Conservation (phyloP, 2,329 filamentous ascomycete species). For the Colletotrichum noveboracense region DNA sequence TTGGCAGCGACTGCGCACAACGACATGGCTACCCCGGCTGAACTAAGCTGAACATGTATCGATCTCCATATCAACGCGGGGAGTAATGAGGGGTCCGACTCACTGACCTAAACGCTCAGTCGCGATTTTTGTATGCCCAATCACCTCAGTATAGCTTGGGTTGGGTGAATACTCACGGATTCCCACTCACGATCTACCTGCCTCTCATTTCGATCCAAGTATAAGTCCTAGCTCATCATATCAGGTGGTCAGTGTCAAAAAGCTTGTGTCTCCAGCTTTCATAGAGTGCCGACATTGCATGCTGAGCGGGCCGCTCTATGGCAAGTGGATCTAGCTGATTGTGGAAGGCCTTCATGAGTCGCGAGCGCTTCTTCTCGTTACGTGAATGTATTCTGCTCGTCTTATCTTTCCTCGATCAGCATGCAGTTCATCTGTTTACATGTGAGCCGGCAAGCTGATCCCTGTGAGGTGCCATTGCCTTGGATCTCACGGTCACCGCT, state of each 20-base stretch:
- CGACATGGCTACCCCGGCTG: slow-evolving; percentile 2
- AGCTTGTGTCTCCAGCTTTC: background rate
- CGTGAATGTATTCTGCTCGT: background rate
- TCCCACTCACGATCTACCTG: background rate
- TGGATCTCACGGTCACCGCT: background rate
- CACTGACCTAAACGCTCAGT: background rate
- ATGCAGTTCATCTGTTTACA: background rate
- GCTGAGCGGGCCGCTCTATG: background rate
- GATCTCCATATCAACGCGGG: background rate
- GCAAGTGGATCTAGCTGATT: background rate
- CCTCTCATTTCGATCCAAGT: background rate
- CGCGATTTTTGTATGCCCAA: background rate
- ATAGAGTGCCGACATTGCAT: background rate
- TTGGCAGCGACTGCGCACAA: background rate
- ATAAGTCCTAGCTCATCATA: background rate
- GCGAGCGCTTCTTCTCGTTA: background rate
- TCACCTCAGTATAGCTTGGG: background rate
- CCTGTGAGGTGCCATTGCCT: background rate
- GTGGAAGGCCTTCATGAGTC: slow-evolving; percentile 6
- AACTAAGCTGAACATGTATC: background rate
- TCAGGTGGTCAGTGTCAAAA: background rate
- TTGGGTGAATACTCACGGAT: background rate
- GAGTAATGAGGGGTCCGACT: background rate
- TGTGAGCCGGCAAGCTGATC: background rate
- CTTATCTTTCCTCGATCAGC: background rate